Evolutionary conservation across 2,329 filamentous ascomycete genomes (phyloP).

Genomic region (Fusarium mexicanum): DNA sequence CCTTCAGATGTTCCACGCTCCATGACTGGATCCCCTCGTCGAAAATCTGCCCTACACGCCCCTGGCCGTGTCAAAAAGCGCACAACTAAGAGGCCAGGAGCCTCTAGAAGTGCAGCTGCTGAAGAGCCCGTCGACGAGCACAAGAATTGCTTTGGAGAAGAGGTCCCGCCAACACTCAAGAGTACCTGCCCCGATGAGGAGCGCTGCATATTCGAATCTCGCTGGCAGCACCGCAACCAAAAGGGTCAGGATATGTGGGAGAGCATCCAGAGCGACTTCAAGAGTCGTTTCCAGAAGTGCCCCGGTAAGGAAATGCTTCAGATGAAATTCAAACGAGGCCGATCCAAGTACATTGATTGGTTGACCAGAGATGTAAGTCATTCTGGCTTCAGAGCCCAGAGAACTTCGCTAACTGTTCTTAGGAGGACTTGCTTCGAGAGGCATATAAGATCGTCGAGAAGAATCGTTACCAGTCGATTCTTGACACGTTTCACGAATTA

Average conservation of each 20-base stretch:
- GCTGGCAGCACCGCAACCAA: constrained; percentile 55
- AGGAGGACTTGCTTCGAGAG: constrained; percentile 54
- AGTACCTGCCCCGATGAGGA: constrained; percentile 59
- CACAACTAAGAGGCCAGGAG: constrained; percentile 26
- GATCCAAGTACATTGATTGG: constrained; percentile 61
- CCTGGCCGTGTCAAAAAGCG: constrained; percentile 44
- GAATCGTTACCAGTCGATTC: constrained; percentile 54
- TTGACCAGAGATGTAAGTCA: constrained; percentile 59
- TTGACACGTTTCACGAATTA: constrained; percentile 58
- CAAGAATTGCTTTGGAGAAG: constrained; percentile 49
- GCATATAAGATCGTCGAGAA: constrained; percentile 55
- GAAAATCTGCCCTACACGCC: constrained; percentile 31
- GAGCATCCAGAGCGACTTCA: constrained; percentile 58
- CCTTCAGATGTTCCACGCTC: constrained; percentile 28
- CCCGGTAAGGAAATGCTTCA: constrained; percentile 62
- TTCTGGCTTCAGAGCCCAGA: background rate
- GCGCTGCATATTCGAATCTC: constrained; percentile 60
- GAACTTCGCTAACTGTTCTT: constrained; percentile 10
- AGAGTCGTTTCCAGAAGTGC: constrained; percentile 47
- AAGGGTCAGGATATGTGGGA: constrained; percentile 70
- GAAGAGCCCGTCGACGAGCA: constrained; percentile 45
- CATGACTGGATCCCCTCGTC: constrained; percentile 43
- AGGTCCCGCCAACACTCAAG: constrained; percentile 53
- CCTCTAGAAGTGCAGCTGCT: constrained; percentile 12
- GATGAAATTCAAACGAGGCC: constrained; percentile 64